These are phyloP conservation scores for Colletotrichum orchidophilum DNA, from an alignment of 2,329 filamentous ascomycete genomes.

Conservation along the genomic window DNA sequence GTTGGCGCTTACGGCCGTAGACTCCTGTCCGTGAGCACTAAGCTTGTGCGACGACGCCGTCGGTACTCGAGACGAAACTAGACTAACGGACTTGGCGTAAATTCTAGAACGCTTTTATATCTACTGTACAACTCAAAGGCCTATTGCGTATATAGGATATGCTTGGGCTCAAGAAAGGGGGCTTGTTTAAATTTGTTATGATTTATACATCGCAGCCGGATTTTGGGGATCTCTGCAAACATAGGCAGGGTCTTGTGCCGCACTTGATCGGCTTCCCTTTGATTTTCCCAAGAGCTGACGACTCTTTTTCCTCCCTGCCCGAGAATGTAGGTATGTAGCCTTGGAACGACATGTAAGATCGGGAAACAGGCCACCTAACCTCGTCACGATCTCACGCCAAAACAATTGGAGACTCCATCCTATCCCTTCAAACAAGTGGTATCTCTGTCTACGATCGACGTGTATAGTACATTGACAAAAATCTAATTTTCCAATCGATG, in stretches of 20 bases:
- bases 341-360: background rate
- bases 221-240: background rate
- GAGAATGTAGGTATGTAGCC: background rate
- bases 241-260: background rate
- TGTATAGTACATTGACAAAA: background rate
- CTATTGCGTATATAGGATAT: background rate
- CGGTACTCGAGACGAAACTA: background rate
- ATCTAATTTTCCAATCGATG: background rate
- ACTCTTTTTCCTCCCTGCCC: background rate
- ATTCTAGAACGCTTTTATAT: too few species aligned
- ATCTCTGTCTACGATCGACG: background rate
- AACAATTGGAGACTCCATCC: background rate
- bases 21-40: background rate
- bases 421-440: background rate
- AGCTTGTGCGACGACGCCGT: background rate
- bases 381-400: background rate
- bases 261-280: background rate
- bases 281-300: background rate
- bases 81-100: background rate
- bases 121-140: too few species aligned
- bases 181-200: too few species aligned
- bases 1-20: background rate
- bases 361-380: background rate
- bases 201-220: too few species aligned
- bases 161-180: too few species aligned